phyloP scores from a whole-genome alignment of 768 basidiomycete species.

The Lyophyllum shimeji region DNA sequence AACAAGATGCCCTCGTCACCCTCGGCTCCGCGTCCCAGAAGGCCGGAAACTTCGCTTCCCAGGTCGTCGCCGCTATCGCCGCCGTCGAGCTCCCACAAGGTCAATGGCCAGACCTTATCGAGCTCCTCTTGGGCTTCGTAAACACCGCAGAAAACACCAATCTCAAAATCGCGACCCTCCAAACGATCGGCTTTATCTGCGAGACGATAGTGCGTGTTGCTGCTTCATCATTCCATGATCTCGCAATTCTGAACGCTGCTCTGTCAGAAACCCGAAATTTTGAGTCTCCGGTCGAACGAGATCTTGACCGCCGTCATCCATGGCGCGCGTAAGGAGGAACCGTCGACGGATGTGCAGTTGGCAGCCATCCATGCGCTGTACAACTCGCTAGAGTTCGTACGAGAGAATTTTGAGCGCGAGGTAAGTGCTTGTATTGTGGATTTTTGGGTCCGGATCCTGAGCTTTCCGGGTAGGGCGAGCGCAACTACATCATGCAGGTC shows the following conservation, averaged over 20 bases:
- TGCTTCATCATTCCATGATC: not conserved
- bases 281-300: constrained; percentile 89
- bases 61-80: constrained; percentile 93
- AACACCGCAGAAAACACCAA: constrained; percentile 72
- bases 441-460: constrained; percentile 8
- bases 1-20: constrained; percentile 81
- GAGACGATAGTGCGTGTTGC: constrained; percentile 81
- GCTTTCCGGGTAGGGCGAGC: constrained; percentile 71
- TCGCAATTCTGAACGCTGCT: constrained; percentile 14
- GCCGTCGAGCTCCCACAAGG: constrained; percentile 86
- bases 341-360: constrained; percentile 85
- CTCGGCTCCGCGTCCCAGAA: constrained; percentile 71
- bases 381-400: constrained; percentile 96
- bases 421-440: constrained; percentile 43
- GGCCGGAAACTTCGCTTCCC: constrained; percentile 86
- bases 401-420: constrained; percentile 97
- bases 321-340: constrained; percentile 94
- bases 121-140: constrained; percentile 83
- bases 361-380: constrained; percentile 91
- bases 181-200: constrained; percentile 97
- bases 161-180: constrained; percentile 83
- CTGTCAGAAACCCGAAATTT: constrained; percentile 85
- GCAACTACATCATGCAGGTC: constrained; percentile 99
- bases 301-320: constrained; percentile 98
- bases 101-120: constrained; percentile 91